phyloP scores from a whole-genome alignment of 352 stramenopile genomes.

The Phytophthora europaea region DNA sequence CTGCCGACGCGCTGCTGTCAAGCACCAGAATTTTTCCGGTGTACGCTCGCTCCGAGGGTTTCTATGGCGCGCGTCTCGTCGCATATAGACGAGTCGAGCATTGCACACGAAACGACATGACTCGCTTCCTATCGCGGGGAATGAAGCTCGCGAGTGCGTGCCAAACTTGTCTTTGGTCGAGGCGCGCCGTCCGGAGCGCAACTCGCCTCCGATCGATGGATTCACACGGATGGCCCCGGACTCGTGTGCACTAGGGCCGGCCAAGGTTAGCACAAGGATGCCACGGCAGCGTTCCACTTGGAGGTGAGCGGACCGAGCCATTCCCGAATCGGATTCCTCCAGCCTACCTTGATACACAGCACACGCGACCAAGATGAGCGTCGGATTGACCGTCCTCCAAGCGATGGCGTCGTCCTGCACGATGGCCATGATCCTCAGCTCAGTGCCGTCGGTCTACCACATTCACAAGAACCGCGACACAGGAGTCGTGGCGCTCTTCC shows the following conservation, averaged over 20 bases:
- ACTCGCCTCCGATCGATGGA: conserved; percentile 2
- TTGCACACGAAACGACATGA: conserved; percentile 17
- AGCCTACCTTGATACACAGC: conserved; percentile 18
- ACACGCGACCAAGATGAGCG: conserved; percentile 20
- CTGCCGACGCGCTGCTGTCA: neutral
- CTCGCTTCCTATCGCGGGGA: conserved; percentile 13
- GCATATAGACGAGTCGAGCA: conserved; percentile 32
- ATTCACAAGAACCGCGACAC: conserved; percentile 35
- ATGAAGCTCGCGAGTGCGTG: conserved; percentile 14
- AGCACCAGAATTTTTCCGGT: conserved; percentile 4
- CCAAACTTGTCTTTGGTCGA: conserved; percentile 24
- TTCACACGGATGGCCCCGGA: conserved; percentile 12
- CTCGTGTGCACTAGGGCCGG: neutral
- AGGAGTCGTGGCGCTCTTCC: conserved; percentile 31
- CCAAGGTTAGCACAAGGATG: neutral
- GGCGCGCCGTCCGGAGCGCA: conserved; percentile 7
- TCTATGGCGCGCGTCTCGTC: conserved; percentile 12
- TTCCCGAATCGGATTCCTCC: conserved; percentile 24
- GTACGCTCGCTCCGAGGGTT: conserved; percentile 7
- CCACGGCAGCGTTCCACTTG: conserved; percentile 3
- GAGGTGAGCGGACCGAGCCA: conserved; percentile 1
- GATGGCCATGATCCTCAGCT: conserved; percentile 33
- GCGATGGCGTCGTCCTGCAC: conserved; percentile 42
- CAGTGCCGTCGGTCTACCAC: conserved; percentile 39
- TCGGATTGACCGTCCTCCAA: conserved; percentile 39